Base-by-base conservation (phyloP, 208 protist genomes). In the Acanthamoeba divionensis region DNA sequence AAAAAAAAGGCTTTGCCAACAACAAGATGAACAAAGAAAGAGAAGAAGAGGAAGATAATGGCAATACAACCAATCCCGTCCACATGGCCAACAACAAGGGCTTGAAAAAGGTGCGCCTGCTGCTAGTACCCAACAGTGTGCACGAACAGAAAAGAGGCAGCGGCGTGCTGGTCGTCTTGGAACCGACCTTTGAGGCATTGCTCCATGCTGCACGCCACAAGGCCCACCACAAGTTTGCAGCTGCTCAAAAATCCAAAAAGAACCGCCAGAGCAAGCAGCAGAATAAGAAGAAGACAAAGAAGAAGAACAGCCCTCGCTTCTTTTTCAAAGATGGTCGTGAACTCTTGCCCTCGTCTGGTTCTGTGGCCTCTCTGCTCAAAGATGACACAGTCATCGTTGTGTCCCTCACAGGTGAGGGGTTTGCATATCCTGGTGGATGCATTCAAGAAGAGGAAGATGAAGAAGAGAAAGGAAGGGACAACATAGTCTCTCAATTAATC, bases 171-270 rank as follows among this genome's bases (percentile, higher is more conserved):
- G 52, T 60, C 18, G 73, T 83, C 21, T 45, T 48, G 48, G 48
- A 33, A 33, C 73, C 73, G 10, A 83, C 73, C 45, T 83, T 36
- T 21, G 73, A 26, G 1, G 73, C 73, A 45, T 65, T 83, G 26
- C 50, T 52, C 47, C 73, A 83, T 18, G 73, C 73, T 29, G 73
- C 73, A 2, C 44, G 50, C n/a, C 55, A 83, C 73, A 83, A 83
- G 73, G 33, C 47, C 1, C 66, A 38, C 29, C 66, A 21, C 66
- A 2, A 50, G 21, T 12, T 4, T 26, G 31, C 66, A 21, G 4
- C 66, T 5, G n/a, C 18, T 15, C 41, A 83, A 8, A 83, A 62
- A 29, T 21, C 29, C n/a, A 83, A 62, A 31, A 29, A n/a, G 6
- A 21, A 38, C 5, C 15, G 4, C 18, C 15, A 29, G 15, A 24